Evolutionary conservation across 306 rosid genomes (phyloP).

Genomic region (Fagus sylvatica): DNA sequence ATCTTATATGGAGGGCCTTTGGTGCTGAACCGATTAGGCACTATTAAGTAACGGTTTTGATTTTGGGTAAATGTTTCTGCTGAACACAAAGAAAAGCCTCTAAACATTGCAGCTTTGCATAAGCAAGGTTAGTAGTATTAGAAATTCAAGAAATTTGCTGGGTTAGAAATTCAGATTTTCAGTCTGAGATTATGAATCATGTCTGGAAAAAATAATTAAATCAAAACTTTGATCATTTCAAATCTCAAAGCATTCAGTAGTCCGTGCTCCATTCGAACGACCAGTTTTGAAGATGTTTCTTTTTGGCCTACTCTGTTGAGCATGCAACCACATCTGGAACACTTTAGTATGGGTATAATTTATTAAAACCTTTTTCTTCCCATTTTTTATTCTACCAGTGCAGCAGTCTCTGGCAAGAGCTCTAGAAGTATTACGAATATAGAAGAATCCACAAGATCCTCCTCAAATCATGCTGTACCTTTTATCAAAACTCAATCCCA

Average conservation of each 20-base stretch:
- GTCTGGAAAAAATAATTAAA: not conserved
- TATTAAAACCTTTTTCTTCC: slow-evolving; percentile 7
- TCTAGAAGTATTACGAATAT: not conserved
- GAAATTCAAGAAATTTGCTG: too few species aligned
- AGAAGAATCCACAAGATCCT: too few species aligned
- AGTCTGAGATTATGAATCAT: not conserved
- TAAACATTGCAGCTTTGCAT: too few species aligned
- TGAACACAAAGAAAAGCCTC: too few species aligned
- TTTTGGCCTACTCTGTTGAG: slow-evolving; percentile 10
- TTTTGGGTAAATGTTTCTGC: too few species aligned
- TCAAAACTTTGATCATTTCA: not conserved
- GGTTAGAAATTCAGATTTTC: too few species aligned
- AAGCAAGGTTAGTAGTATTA: too few species aligned
- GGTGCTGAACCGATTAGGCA: too few species aligned
- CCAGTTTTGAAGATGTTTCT: not conserved
- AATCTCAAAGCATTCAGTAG: not conserved
- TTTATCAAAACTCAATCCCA: too few species aligned
- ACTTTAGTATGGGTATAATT: slow-evolving; percentile 27
- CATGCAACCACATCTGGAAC: slow-evolving; percentile 37
- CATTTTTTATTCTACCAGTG: not conserved
- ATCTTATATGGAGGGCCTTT: too few species aligned
- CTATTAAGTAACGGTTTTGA: too few species aligned
- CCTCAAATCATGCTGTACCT: too few species aligned
- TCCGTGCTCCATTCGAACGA: not conserved
- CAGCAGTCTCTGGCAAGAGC: not conserved